These are phyloP conservation scores for Colletotrichum sp. DNA, from an alignment of 2,329 filamentous ascomycete species.

Conservation along the genomic window DNA sequence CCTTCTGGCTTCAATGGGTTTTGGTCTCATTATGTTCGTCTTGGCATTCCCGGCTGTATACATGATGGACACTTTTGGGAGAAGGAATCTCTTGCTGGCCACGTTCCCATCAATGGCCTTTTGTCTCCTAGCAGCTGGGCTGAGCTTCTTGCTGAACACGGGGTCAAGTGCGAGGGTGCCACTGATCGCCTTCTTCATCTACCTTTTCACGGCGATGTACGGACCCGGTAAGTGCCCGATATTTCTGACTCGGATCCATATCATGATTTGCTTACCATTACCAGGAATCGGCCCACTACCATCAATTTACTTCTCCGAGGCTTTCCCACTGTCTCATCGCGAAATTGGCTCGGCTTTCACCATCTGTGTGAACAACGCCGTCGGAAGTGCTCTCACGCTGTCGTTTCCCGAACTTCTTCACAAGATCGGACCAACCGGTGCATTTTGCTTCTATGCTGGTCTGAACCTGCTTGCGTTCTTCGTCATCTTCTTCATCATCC, in stretches of 20 bases:
- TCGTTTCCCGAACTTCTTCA: slow-evolving; percentile 52
- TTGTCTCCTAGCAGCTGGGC: slow-evolving; percentile 43
- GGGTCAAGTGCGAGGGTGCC: slow-evolving; percentile 44
- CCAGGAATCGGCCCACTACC: slow-evolving; percentile 34
- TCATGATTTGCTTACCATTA: background rate
- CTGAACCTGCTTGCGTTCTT: slow-evolving; percentile 65
- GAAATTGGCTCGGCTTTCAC: slow-evolving; percentile 39
- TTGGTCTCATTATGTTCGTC: slow-evolving; percentile 62
- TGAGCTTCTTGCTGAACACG: slow-evolving; percentile 55
- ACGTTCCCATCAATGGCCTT: slow-evolving; percentile 49
- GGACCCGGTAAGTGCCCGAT: slow-evolving; percentile 40
- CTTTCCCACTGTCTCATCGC: slow-evolving; percentile 59
- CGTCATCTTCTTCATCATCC: slow-evolving; percentile 68
- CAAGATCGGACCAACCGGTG: slow-evolving; percentile 40
- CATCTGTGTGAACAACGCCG: slow-evolving; percentile 33
- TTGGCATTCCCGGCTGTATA: slow-evolving; percentile 64
- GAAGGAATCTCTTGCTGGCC: slow-evolving; percentile 52
- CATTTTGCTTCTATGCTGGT: slow-evolving; percentile 66
- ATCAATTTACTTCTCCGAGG: slow-evolving; percentile 56
- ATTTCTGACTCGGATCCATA: fast-evolving
- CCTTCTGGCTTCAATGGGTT: slow-evolving; percentile 62
- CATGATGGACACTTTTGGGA: slow-evolving; percentile 63
- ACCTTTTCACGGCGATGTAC: slow-evolving; percentile 58
- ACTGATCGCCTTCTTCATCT: slow-evolving; percentile 61
- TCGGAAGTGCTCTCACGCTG: slow-evolving; percentile 32